These are phyloP conservation scores for Lagenidium giganteum DNA, from an alignment of 352 stramenopile genomes.

Conservation along the genomic window DNA sequence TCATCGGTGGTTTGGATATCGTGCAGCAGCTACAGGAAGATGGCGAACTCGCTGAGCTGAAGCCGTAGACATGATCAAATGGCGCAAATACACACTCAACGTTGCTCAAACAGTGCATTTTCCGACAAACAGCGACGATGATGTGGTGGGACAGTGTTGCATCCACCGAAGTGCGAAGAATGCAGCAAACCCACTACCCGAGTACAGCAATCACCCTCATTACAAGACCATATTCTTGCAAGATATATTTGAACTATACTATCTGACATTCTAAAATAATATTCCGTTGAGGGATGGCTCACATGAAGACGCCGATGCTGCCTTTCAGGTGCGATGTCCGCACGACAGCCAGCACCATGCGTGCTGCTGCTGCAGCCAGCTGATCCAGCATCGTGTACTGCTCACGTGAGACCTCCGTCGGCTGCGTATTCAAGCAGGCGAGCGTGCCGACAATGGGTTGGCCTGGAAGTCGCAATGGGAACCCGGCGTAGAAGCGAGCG, in stretches of 20 bases:
- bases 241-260: no score
- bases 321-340: background rate
- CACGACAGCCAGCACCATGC: constrained; percentile 11
- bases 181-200: no score
- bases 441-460: constrained; percentile 52
- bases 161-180: no score
- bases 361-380: constrained; percentile 37
- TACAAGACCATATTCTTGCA: no score
- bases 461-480: constrained; percentile 41
- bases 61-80: constrained; percentile 44
- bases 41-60: constrained; percentile 74
- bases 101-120: no score
- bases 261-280: no score
- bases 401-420: constrained; percentile 37
- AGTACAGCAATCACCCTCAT: no score
- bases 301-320: background rate
- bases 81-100: no score
- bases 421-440: constrained; percentile 49
- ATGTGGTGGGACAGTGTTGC: no score
- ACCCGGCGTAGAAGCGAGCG: constrained; percentile 74
- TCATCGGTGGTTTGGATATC: constrained; percentile 98
- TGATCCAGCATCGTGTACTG: constrained; percentile 52
- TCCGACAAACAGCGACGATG: no score
- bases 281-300: no score
- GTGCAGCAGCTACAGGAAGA: constrained; percentile 94